Evolutionary conservation across 768 basidiomycete genomes (phyloP).

Genomic region (Calocybe gangraenosa): DNA sequence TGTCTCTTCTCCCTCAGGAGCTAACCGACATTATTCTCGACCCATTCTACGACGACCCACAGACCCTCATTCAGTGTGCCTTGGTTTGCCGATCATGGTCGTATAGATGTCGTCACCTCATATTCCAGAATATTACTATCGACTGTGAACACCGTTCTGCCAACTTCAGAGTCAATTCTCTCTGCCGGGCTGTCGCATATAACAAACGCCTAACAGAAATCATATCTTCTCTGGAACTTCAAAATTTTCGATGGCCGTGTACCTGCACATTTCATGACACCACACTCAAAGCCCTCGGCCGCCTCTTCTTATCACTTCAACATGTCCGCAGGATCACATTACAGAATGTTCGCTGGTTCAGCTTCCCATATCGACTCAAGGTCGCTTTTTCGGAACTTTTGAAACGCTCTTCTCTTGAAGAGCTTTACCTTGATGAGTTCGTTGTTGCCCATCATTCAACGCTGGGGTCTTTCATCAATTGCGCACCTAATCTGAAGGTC

Average conservation of each 20-base stretch:
- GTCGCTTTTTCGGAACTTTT: not conserved
- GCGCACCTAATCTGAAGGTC: not conserved
- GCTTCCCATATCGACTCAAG: not conserved
- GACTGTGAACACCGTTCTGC: not conserved
- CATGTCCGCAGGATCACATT: not conserved
- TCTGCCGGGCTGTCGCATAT: not conserved
- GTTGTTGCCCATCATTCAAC: not conserved
- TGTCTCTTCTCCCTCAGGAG: not conserved
- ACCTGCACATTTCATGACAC: not conserved
- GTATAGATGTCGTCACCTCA: not conserved
- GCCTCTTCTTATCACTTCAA: not conserved
- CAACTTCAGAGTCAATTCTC: not conserved
- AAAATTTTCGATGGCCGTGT: not conserved
- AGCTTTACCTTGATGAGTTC: not conserved
- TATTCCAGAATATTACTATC: not conserved
- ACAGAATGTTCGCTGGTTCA: not conserved
- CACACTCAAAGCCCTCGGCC: not conserved
- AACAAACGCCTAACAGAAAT: not conserved
- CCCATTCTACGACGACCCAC: not conserved
- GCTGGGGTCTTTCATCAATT: not conserved
- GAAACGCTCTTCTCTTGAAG: not conserved
- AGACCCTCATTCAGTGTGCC: not conserved
- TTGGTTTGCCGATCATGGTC: not conserved
- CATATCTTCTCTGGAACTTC: not conserved
- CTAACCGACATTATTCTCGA: not conserved